These are phyloP conservation scores for Naganishia kalamii DNA, from an alignment of 768 basidiomycete species.

Conservation along the genomic window DNA sequence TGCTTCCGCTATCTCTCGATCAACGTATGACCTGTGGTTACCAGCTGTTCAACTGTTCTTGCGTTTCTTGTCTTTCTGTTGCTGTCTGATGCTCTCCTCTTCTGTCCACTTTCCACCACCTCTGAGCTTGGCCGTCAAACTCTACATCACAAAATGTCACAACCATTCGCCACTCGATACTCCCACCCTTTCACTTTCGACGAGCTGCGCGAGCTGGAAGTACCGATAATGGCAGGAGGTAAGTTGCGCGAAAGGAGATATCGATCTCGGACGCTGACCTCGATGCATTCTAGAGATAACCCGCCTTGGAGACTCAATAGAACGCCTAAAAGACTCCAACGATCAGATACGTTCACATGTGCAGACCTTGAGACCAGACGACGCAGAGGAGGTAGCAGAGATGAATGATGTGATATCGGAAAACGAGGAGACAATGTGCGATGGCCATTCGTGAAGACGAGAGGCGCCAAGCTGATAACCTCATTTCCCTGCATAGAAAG, in stretches of 20 bases:
- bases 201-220: constrained; percentile 5
- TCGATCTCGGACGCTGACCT: background rate
- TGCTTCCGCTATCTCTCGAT: background rate
- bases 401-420: constrained; percentile 14
- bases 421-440: constrained; percentile 11
- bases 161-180: background rate
- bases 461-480: background rate
- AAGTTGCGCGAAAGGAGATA: background rate
- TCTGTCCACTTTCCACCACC: too few relatives aligned
- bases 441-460: background rate
- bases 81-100: too few relatives aligned
- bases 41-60: too few relatives aligned
- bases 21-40: background rate
- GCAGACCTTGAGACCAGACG: background rate
- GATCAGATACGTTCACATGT: background rate
- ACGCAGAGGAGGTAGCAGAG: constrained; percentile 10
- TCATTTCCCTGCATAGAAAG: background rate
- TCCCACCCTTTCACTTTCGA: constrained; percentile 17
- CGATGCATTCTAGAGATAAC: background rate
- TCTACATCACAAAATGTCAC: background rate
- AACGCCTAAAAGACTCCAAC: constrained; percentile 10
- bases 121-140: background rate
- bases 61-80: too few relatives aligned
- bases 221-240: constrained; percentile 14
- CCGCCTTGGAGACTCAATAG: background rate